Conservation (phyloP, 208 protist species). For the Jaenimonas drosophilae region DNA sequence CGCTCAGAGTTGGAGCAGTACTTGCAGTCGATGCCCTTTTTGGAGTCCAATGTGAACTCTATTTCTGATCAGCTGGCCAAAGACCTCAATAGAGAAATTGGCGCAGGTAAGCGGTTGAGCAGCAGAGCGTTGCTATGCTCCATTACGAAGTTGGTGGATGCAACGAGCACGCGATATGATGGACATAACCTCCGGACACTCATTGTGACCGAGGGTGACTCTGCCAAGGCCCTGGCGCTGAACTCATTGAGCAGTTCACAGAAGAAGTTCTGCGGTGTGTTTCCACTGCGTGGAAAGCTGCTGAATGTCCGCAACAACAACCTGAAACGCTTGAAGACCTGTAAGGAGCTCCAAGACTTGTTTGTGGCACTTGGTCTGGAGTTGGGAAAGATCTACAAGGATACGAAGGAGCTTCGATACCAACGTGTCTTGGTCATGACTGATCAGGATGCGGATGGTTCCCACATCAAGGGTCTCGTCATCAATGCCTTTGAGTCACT, state of each 20-base stretch:
- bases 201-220: constrained; percentile 98
- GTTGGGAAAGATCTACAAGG: constrained; percentile 67
- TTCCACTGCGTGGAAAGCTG: constrained; percentile 97
- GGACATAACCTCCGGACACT: constrained; percentile 91
- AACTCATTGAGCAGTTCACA: constrained; percentile 95
- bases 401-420: constrained; percentile 93
- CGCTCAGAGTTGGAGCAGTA: constrained; percentile 87
- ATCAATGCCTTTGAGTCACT: constrained; percentile 99
- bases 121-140: constrained; percentile 74
- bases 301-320: constrained; percentile 96
- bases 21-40: constrained; percentile 70
- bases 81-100: constrained; percentile 82
- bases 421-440: constrained; percentile 99
- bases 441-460: constrained; percentile 99
- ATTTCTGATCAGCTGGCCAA: constrained; percentile 49
- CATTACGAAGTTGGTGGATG: constrained; percentile 97
- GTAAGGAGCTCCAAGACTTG: constrained; percentile 90
- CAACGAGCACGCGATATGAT: constrained; percentile 61
- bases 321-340: constrained; percentile 85
- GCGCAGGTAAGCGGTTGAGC: constrained; percentile 49
- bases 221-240: constrained; percentile 96
- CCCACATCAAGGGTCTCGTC: constrained; percentile 99
- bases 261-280: constrained; percentile 95
- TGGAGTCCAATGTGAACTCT: constrained; percentile 66
- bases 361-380: constrained; percentile 77